Base-by-base conservation (phyloP, 768 basidiomycete species). In the Lentinula raphanica region DNA sequence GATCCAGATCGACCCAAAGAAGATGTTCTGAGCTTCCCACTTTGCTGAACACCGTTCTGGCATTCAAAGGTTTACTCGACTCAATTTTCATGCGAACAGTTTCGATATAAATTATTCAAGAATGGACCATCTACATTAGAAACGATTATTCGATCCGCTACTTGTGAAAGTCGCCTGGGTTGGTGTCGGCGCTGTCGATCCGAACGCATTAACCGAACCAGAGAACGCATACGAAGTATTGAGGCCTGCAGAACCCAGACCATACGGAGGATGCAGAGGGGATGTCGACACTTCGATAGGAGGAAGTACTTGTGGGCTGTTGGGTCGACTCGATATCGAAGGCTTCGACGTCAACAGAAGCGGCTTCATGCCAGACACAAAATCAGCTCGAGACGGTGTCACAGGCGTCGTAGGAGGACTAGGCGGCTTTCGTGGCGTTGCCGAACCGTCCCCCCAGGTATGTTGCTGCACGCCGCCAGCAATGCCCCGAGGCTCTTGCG, bases 181-280 rank as follows among this genome's bases (percentile, higher is more conserved):
- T n/a, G 51, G 51, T 38, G 35, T 39, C 19, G 21, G 19, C 21
- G 51, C 31, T 3, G 36, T 19, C 15, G 51, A 53, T n/a, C 51
- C 51, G 25, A 38, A 53, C 1, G 51, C 21, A 28, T 53, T 39
- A 11, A 7, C 12, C 12, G 51, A 25, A 5, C 15, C n/a, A 12
- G 51, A 53, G 25, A 53, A 36, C 51, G 32, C 51, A 39, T 53
- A 53, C 19, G 51, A 36, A 38, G 51, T 50, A 50, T 35, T 50
- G 13, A 50, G 27, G 13, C 49, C 49, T 32, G 49, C 35, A 3
- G 51, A 53, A 5, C 35, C 51, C 23, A 39, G 36, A 27, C 51
- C 51, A 23, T 53, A 53, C 27, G 46, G 46, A 39, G 51, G 51
- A 31, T 53, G 36, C 4, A 53, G 23, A 23, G 32, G 51, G 13